Percentiles rank a stretch among this genome's conserved stretches.
Evolutionary conservation across 192 early-diverging fungal species (phyloP).

Genomic region (Coemansia sp.): DNA sequence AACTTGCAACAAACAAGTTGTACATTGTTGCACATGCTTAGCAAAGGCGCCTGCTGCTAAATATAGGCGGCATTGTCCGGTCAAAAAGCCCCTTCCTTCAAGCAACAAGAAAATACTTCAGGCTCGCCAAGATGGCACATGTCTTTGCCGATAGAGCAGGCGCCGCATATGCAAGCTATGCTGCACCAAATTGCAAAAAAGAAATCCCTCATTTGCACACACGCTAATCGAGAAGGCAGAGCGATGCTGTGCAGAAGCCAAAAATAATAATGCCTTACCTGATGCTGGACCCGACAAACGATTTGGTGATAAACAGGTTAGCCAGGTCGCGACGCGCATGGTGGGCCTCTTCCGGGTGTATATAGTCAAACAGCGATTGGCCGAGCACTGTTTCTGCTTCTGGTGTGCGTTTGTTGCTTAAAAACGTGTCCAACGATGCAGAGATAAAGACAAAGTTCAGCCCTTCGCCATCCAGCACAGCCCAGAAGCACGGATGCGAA

Average conservation of each 20-base stretch:
- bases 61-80: constrained; percentile 3
- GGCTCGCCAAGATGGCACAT: neutral
- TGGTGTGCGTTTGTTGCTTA: constrained; percentile 28
- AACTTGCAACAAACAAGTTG: constrained; percentile 1
- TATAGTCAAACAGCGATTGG: constrained; percentile 52
- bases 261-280: constrained; percentile 33
- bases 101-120: neutral
- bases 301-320: constrained; percentile 37
- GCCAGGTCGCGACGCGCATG: constrained; percentile 48
- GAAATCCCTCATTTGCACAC: neutral
- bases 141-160: constrained; percentile 6
- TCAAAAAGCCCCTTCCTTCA: constrained; percentile 6
- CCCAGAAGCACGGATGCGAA: constrained; percentile 51
- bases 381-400: constrained; percentile 12
- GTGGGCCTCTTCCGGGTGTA: constrained; percentile 52
- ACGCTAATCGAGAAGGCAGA: constrained; percentile 7
- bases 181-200: constrained; percentile 1
- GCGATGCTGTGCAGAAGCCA: neutral
- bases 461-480: constrained; percentile 44
- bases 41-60: constrained; percentile 10
- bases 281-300: constrained; percentile 43
- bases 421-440: constrained; percentile 38
- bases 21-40: constrained; percentile 15
- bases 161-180: constrained; percentile 7
- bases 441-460: constrained; percentile 49